Percentiles rank a stretch among this genome's conserved stretches.
These are phyloP conservation scores for Cylindrodendrum hubeiense DNA, from an alignment of 2,329 filamentous ascomycete species.

Conservation along the genomic window DNA sequence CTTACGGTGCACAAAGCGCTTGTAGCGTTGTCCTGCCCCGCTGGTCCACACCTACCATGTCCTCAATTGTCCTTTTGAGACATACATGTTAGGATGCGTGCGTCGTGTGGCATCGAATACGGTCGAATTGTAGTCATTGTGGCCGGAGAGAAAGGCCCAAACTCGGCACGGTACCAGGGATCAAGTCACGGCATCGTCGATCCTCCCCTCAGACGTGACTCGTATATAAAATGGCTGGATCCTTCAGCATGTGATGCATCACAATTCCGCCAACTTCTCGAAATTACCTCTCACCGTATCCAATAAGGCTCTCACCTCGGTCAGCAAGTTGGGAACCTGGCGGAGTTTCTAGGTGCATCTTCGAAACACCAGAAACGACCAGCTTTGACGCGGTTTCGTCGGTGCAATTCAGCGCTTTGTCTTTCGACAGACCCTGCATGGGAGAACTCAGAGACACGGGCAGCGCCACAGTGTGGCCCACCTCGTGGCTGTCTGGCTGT, in stretches of 20 bases:
- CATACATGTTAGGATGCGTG: constrained; percentile 9
- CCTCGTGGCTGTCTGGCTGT: neutral
- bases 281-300: neutral
- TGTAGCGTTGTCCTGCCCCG: constrained; percentile 3
- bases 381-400: neutral
- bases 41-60: constrained; percentile 7
- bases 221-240: neutral
- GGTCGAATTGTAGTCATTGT: neutral
- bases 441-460: neutral
- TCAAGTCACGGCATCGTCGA: neutral
- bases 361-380: neutral
- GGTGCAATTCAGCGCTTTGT: neutral
- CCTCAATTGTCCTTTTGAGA: neutral
- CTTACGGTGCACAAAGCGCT: constrained; percentile 20
- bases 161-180: too few species aligned
- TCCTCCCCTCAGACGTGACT: neutral
- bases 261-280: neutral
- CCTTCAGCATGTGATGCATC: constrained; percentile 12
- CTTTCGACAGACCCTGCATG: neutral
- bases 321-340: neutral
- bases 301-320: neutral
- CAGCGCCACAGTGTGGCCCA: neutral
- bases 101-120: neutral
- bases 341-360: neutral
- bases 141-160: neutral